These are phyloP conservation scores for Gossypium gossypioides DNA, from an alignment of 441 rosid genomes.

Conservation along the genomic window DNA sequence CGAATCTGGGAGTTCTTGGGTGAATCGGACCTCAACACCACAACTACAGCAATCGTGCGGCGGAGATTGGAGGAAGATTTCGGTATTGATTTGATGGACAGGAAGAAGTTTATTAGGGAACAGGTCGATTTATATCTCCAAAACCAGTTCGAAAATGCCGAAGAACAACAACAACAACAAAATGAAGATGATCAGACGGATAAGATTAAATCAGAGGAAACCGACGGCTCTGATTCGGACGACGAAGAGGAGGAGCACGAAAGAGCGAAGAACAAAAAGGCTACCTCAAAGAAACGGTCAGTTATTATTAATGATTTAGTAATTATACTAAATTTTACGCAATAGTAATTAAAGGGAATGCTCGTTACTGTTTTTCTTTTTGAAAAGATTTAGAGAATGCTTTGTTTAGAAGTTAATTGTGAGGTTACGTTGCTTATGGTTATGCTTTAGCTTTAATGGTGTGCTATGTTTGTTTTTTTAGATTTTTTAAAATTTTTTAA, in stretches of 20 bases:
- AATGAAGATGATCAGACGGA: slow-evolving; percentile 23
- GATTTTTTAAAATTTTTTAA: not conserved
- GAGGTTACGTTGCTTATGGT: slow-evolving; percentile 7
- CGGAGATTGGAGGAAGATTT: slow-evolving; percentile 52
- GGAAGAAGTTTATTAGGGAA: slow-evolving; percentile 42
- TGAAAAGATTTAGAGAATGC: not conserved
- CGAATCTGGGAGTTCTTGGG: slow-evolving; percentile 38
- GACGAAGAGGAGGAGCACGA: slow-evolving; percentile 14
- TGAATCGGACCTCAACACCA: slow-evolving; percentile 44
- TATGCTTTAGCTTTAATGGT: slow-evolving; percentile 22
- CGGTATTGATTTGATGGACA: slow-evolving; percentile 43
- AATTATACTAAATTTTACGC: not conserved
- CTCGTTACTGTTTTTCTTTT: not conserved
- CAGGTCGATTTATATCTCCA: slow-evolving; percentile 49
- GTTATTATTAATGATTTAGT: slow-evolving; percentile 8
- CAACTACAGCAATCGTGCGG: slow-evolving; percentile 44
- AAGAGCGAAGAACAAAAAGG: slow-evolving; percentile 14
- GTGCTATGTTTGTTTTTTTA: not conserved
- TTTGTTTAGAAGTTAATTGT: not conserved
- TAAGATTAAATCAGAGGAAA: slow-evolving; percentile 28
- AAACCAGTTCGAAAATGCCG: slow-evolving; percentile 27
- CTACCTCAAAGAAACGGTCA: slow-evolving; percentile 24
- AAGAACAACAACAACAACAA: slow-evolving; percentile 10
- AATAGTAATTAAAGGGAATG: not conserved
- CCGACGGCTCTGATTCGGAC: slow-evolving; percentile 19